A percentile compares a stretch with the other conserved stretches of the same genome.
Conservation (phyloP, 1,139 yeast species). For the Candida sp. region DNA sequence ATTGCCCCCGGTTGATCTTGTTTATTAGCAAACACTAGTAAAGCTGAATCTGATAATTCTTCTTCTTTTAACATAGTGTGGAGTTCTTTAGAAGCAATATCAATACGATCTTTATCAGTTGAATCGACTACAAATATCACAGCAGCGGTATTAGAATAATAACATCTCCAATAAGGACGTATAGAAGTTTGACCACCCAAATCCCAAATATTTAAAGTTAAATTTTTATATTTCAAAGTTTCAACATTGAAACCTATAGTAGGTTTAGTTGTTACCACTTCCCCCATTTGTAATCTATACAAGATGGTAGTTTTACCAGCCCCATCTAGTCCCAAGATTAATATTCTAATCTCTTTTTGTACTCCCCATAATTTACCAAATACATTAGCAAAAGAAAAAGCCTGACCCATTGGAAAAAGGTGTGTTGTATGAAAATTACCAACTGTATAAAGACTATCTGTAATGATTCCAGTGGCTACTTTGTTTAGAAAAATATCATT, state of each 20-base stretch:
- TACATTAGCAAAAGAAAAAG: slow-evolving; percentile 70
- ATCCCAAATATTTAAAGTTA: slow-evolving; percentile 87
- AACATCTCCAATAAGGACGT: slow-evolving; percentile 98
- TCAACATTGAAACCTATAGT: slow-evolving; percentile 98
- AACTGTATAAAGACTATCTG: too few relatives aligned
- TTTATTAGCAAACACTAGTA: slow-evolving; percentile 93
- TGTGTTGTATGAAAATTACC: too few relatives aligned
- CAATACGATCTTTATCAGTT: slow-evolving; percentile 91
- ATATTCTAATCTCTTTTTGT: slow-evolving; percentile 85
- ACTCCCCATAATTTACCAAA: slow-evolving; percentile 88
- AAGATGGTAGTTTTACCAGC: slow-evolving; percentile 97
- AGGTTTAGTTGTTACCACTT: slow-evolving; percentile 91
- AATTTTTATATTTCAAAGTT: slow-evolving; percentile 83
- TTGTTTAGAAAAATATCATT: too few relatives aligned
- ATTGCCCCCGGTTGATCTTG: slow-evolving; percentile 97
- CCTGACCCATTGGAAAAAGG: slow-evolving; percentile 61
- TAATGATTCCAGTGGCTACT: too few relatives aligned
- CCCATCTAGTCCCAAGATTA: slow-evolving; percentile 93
- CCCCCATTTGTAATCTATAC: slow-evolving; percentile 89
- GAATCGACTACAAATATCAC: slow-evolving; percentile 96
- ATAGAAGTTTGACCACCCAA: slow-evolving; percentile 97
- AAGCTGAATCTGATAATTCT: slow-evolving; percentile 84
- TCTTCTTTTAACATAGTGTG: slow-evolving; percentile 93
- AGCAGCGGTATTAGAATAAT: slow-evolving; percentile 94
- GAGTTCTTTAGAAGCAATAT: slow-evolving; percentile 81